Percentiles rank a stretch among this genome's conserved stretches.
Conservation (phyloP, 805 yeast genomes). For the Cyberlindnera mississippiensis region DNA sequence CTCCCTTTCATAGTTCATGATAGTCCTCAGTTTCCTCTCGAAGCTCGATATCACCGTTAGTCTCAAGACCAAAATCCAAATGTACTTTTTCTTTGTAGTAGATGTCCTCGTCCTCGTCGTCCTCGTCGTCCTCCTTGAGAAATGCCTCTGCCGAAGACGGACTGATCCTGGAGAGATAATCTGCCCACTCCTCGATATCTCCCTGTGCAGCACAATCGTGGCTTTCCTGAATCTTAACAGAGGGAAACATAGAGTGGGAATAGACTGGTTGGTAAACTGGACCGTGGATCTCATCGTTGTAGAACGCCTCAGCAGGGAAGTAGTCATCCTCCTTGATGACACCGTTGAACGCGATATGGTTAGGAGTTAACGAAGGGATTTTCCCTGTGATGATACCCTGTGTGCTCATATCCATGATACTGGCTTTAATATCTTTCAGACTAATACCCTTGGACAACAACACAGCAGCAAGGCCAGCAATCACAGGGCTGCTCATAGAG, state of each 20-base stretch:
- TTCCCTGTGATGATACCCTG: conserved; percentile 41
- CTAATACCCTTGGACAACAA: conserved; percentile 49
- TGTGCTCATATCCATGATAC: conserved; percentile 44
- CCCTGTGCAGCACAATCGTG: conserved; percentile 2
- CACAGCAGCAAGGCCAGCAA: conserved; percentile 61
- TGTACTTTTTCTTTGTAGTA: too few species aligned
- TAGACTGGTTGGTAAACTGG: neutral
- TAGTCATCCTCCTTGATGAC: conserved; percentile 30
- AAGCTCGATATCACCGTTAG: too few species aligned
- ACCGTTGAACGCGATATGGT: conserved; percentile 45
- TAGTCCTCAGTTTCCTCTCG: too few species aligned
- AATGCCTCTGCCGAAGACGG: too few species aligned
- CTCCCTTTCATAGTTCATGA: too few species aligned
- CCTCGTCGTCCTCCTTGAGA: too few species aligned
- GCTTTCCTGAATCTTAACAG: conserved; percentile 1
- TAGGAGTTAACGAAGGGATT: conserved; percentile 57
- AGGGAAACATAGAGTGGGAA: neutral
- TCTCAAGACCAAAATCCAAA: too few species aligned
- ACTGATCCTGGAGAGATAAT: conserved; percentile 2
- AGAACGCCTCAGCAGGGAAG: conserved; percentile 8
- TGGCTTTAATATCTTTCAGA: conserved; percentile 37
- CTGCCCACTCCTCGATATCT: conserved; percentile 12
- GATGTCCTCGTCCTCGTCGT: neutral
- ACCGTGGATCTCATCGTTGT: conserved; percentile 7
- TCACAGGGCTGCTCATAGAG: conserved; percentile 76